Evolutionary conservation across 176 grass and related monocot species (phyloP).

Genomic region (Ensete ventricosum): DNA sequence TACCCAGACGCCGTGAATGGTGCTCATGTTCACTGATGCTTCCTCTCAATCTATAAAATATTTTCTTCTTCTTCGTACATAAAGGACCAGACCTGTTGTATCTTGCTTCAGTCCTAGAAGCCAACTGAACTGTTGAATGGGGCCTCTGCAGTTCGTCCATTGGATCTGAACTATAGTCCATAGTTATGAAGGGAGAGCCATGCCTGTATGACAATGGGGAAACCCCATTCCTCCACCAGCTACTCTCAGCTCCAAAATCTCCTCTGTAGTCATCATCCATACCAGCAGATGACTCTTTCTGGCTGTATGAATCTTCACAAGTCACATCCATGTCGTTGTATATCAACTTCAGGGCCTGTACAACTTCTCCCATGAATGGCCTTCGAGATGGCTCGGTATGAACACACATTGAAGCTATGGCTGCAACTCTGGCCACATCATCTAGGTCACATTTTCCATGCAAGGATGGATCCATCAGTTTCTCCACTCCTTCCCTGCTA

Average conservation of each 20-base stretch:
- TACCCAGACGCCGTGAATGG: constrained; percentile 5
- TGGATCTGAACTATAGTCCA: constrained; percentile 16
- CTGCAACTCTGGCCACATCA: constrained; percentile 12
- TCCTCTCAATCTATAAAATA: constrained; percentile 14
- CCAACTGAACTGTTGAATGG: background rate
- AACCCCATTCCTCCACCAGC: constrained; percentile 6
- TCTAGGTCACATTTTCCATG: constrained; percentile 6
- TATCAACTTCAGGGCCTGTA: constrained; percentile 22
- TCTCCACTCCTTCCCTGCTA: background rate
- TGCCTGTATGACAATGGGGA: background rate
- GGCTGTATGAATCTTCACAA: constrained; percentile 5
- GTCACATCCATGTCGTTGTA: constrained; percentile 14
- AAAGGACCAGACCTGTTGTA: constrained; percentile 17
- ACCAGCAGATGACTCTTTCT: background rate
- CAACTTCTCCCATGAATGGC: constrained; percentile 25
- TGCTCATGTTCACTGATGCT: constrained; percentile 11
- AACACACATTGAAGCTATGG: constrained; percentile 23
- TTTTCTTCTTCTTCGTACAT: background rate
- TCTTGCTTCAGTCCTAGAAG: background rate
- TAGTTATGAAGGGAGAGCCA: constrained; percentile 15
- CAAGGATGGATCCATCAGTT: constrained; percentile 12
- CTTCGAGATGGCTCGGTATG: constrained; percentile 6
- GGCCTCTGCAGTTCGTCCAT: constrained; percentile 5
- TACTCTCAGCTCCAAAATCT: constrained; percentile 3
- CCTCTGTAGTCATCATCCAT: constrained; percentile 5